Base-by-base conservation (phyloP, 2,329 filamentous ascomycete genomes). In the Ustilaginoidea virens region DNA sequence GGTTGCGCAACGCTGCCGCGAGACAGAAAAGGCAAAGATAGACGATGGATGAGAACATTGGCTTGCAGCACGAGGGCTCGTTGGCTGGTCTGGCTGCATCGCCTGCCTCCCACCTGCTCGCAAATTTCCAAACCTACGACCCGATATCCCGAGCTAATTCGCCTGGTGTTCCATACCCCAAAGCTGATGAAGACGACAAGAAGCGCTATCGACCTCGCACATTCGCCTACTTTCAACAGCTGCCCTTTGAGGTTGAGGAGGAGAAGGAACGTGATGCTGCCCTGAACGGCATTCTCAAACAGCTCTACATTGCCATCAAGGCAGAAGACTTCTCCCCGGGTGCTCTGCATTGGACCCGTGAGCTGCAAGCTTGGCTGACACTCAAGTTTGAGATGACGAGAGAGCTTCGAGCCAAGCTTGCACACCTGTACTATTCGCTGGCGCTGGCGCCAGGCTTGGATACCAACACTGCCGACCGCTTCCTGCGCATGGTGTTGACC, bases 351-450 rank as follows among this genome's bases (percentile, higher is more conserved):
- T 98, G 90, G 90, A 94, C 90, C 11, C 75, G 87, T 41, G 90
- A 98, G 67, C 75, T 98, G 27, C 74, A 86, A 48, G 82, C 80
- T 54, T 98, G 92, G 90, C 66, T 98, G 40, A 80, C 79, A 30
- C 73, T 98, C 54, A 98, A 98, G 63, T 98, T 98, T 49, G 87
- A 98, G 57, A 83, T 93, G 49, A 82, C 83, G 27, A 74, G 81
- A 43, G 76, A 79, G 48, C 74, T 86, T 40, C 70, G 92, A 33
- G 74, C 85, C 27, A 82, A 73, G 52, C 69, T 98, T 17, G 80
- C 90, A 17, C 80, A 78, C 56, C 66, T 98, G 21, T 98, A 94
- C 58, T 98, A 93, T 56, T 85, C 93, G 56, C 76, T 98, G 34
- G 69, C 83, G 5, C 66, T 98, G 35, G 82, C 90, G 17, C 90